Conservation (phyloP, 306 rosid genomes). For the Dryas drummondii region DNA sequence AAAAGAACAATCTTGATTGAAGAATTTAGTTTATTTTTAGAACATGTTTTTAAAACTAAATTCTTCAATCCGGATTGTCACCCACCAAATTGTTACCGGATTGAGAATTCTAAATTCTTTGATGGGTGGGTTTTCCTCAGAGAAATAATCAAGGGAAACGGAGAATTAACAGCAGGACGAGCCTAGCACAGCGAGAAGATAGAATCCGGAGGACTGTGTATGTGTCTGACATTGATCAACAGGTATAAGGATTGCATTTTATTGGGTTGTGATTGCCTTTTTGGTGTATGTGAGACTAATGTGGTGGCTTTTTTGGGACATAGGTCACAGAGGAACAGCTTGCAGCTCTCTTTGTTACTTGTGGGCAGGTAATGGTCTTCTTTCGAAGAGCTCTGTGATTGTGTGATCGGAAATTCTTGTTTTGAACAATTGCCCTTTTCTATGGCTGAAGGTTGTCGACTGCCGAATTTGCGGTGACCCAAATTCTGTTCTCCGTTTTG, state of each 20-base stretch:
- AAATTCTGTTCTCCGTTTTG: constrained; percentile 47
- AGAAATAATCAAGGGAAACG: constrained; percentile 41
- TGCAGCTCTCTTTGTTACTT: constrained; percentile 38
- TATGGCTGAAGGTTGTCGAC: constrained; percentile 37
- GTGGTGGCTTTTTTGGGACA: not conserved
- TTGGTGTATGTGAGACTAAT: constrained; percentile 15
- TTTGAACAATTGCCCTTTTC: not conserved
- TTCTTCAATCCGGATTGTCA: too few relatives aligned
- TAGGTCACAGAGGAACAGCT: constrained; percentile 51
- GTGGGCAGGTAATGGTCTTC: constrained; percentile 38
- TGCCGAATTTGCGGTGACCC: constrained; percentile 52
- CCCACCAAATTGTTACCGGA: too few relatives aligned
- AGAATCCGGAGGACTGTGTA: constrained; percentile 47
- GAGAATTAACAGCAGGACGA: constrained; percentile 43
- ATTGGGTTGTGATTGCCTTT: not conserved
- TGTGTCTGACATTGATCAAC: constrained; percentile 51
- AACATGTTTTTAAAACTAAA: not conserved
- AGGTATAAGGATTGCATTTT: constrained; percentile 22
- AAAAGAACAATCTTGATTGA: not conserved
- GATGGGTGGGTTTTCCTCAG: constrained; percentile 12
- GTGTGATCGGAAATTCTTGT: not conserved
- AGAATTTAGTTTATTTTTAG: not conserved
- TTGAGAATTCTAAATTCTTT: not conserved
- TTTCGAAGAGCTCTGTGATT: not conserved
- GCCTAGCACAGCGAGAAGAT: constrained; percentile 42